Conservation (phyloP, 2,329 filamentous ascomycete genomes). For the Clonostachys byssicola region DNA sequence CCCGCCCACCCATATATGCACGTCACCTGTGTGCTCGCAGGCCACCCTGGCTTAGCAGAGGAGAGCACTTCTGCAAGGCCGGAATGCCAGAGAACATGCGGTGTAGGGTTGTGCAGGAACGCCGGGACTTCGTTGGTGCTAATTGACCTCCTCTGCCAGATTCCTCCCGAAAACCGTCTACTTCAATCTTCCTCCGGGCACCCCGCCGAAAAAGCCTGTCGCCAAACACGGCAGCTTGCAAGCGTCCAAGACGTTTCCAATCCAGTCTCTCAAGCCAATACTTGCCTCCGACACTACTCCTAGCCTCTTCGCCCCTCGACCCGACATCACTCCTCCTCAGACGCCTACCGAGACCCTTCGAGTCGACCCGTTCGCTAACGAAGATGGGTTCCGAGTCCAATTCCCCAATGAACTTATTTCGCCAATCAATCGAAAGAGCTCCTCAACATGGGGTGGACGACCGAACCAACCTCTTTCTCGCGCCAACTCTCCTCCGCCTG, state of each 20-base stretch:
- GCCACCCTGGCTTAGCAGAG: neutral
- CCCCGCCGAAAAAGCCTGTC: slow-evolving; percentile 19
- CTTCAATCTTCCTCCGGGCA: slow-evolving; percentile 64
- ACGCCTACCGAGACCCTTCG: slow-evolving; percentile 44
- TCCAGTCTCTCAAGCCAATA: slow-evolving; percentile 9
- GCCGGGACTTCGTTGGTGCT: neutral
- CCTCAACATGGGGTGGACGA: slow-evolving; percentile 71
- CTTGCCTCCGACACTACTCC: slow-evolving; percentile 29
- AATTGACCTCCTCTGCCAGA: slow-evolving; percentile 36
- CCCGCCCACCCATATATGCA: neutral
- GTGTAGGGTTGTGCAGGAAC: neutral
- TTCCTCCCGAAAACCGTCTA: slow-evolving; percentile 91
- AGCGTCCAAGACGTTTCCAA: slow-evolving; percentile 17
- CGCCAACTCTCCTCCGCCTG: slow-evolving; percentile 69
- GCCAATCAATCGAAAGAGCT: slow-evolving; percentile 65
- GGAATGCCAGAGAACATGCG: slow-evolving; percentile 7
- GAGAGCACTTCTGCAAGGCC: neutral
- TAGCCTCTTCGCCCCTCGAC: slow-evolving; percentile 46
- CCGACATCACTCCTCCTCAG: slow-evolving; percentile 48
- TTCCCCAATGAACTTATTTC: slow-evolving; percentile 51
- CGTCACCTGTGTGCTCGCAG: slow-evolving; percentile 1
- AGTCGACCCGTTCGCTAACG: slow-evolving; percentile 50
- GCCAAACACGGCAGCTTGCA: neutral
- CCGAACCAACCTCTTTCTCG: slow-evolving; percentile 76
- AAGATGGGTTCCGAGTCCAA: slow-evolving; percentile 53